These are phyloP conservation scores for Cyclotella kingstonii DNA, from an alignment of 108 stramenopile species.

Conservation along the genomic window DNA sequence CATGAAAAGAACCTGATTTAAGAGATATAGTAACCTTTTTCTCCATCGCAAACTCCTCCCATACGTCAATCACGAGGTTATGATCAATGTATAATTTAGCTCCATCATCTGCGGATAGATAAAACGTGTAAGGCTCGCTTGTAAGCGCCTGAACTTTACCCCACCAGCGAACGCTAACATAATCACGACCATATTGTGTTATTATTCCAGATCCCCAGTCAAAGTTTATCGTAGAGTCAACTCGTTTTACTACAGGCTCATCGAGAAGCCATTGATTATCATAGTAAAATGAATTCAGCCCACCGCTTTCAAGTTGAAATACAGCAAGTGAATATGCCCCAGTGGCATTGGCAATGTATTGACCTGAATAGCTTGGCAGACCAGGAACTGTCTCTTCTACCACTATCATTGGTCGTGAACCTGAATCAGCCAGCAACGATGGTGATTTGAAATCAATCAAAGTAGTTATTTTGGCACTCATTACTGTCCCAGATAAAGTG, in stretches of 20 bases:
- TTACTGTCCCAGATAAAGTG: conserved; percentile 57
- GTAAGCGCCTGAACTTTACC: conserved; percentile 66
- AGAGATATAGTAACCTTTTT: conserved; percentile 49
- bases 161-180: conserved; percentile 73
- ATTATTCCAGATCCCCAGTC: conserved; percentile 68
- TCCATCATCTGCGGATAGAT: conserved; percentile 69
- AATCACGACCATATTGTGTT: conserved; percentile 76
- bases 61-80: conserved; percentile 65
- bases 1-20: conserved; percentile 52
- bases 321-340: conserved; percentile 69
- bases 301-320: conserved; percentile 64
- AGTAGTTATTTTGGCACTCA: conserved; percentile 14
- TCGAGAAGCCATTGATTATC: conserved; percentile 85
- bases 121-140: conserved; percentile 72
- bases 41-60: conserved; percentile 52
- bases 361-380: conserved; percentile 69
- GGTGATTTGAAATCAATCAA: conserved; percentile 17
- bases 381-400: conserved; percentile 73
- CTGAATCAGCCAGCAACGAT: conserved; percentile 35
- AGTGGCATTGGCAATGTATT: conserved; percentile 50
- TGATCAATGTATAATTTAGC: conserved; percentile 78
- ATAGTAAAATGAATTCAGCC: conserved; percentile 70
- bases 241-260: conserved; percentile 54
- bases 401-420: conserved; percentile 38
- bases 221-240: conserved; percentile 65